Evolutionary conservation across 208 protist species (phyloP), one percentile per base, ranked within the genome.

Genomic region (Novymonas esmeraldas): DNA sequence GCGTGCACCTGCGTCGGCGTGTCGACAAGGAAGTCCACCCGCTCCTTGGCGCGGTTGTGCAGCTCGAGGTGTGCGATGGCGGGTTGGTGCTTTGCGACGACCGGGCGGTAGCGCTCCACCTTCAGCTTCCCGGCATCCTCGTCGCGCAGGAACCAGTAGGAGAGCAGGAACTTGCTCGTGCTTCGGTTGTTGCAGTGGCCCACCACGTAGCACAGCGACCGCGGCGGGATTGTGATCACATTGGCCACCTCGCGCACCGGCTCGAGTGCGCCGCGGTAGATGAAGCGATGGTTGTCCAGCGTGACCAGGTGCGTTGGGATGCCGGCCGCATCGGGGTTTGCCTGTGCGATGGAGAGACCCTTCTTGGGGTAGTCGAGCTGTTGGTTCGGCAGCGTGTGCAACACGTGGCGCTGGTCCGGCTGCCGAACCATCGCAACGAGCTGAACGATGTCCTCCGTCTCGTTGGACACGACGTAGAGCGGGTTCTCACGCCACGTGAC

Each of bases 1-100:
- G 88, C 79, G 55, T 89, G 85, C 5, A 92, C 61, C 39, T 86
- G 62, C 4, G 82, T 87, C 10, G 79, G 78, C 10, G 34, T 50
- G 59, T 92, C 85, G 2, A 88, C 70, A 1, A 82, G 29, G 54
- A 92, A 92, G 62, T 89, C 85, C 3, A 92, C 68, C 48, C 82
- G 76, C 3, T 83, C 71, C 51, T 81, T 89, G 33, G 55, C 62
- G 3, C 63, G 41, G 67, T 75, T 69, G n/a, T 57, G 16, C 41
- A 92, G 59, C 22, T 58, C 59, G n/a, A 89, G 24, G 44, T 77
- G 56, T 13, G 65, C 72, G 51, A 84, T 60, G 6, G 82, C 82
- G 24, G 82, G 82, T 20, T 79, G 38, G 46, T 78, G 42, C 24
- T 71, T 60, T 5, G 73, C 76, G 26, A 92, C 81, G 33, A 72